Conservation (phyloP, 345 rosid genomes). For the Chamaenerion angustifolium region DNA sequence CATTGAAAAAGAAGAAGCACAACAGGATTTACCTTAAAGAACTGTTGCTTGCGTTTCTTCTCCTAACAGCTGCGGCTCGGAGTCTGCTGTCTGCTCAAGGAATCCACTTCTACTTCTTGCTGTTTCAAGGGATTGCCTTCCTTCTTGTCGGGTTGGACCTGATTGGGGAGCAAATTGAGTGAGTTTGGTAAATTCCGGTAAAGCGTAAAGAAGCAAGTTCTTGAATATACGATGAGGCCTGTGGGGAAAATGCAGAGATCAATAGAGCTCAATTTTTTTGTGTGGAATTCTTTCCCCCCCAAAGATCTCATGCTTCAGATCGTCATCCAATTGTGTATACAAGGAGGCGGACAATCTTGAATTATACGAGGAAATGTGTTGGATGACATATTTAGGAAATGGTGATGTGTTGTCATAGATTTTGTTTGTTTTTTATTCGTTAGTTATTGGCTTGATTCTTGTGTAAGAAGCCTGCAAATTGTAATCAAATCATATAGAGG, state of each 20-base stretch:
- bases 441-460: conserved; percentile 32
- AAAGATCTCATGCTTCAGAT: too few relatives aligned
- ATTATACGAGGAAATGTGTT: too few relatives aligned
- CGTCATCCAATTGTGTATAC: too few relatives aligned
- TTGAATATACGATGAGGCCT: background rate
- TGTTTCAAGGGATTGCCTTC: conserved; percentile 91
- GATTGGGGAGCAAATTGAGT: conserved; percentile 87
- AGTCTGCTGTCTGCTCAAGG: conserved; percentile 93
- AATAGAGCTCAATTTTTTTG: too few relatives aligned
- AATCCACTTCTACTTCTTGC: conserved; percentile 90
- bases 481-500: conserved; percentile 2
- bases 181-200: conserved; percentile 12
- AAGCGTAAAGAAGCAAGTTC: too few relatives aligned
- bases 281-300: too few relatives aligned
- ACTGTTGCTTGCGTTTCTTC: conserved; percentile 69
- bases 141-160: conserved; percentile 86
- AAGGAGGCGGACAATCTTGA: too few relatives aligned
- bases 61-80: conserved; percentile 72
- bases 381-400: too few relatives aligned
- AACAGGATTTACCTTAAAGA: conserved; percentile 81
- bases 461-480: conserved; percentile 20
- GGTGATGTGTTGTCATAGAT: too few relatives aligned
- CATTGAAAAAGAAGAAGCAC: conserved; percentile 32
- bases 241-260: too few relatives aligned
- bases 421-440: conserved; percentile 18